Base-by-base conservation (phyloP, 805 yeast genomes). In the Kodamaea kakaduensis region DNA sequence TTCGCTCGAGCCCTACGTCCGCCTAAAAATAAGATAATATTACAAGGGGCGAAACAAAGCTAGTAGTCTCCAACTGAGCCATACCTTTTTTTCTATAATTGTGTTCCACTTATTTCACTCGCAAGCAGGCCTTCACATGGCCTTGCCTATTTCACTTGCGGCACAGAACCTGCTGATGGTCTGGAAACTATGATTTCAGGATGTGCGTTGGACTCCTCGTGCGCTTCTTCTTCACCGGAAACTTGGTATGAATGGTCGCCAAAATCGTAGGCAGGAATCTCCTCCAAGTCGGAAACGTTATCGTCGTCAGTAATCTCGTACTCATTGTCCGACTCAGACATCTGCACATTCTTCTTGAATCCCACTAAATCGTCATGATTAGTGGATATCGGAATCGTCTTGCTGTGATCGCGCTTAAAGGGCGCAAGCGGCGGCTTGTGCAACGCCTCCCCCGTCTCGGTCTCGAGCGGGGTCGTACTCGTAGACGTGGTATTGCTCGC, bases 281-380 rank as follows among this genome's bases (percentile, higher is more conserved):
- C 45, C 19, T 42, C 46, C 38, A 43, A 37, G 29, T 43, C 47
- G 9, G 47, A 43, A 10, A 33, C 37, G 18, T 40, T 41, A 17
- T 45, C 58, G 27, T 48, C 55, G 39, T 59, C 64, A 14, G 58
- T 49, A 10, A 54, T 43, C 25, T 51, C 61, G 34, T 59, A 64
- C 32, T 64, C 67, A 20, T 64, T 59, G 37, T 64, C 71, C n/a
- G 68, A 65, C 18, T 71, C 71, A 6, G 39, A 28, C 14, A 76
- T 67, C 26, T 71, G 45, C 0, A 76, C 67, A 34, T 67, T 24
- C n/a, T 34, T 57, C 62, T 60, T 54, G 57, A 54, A 46, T 51
- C 69, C 67, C 8, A 59, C 54, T 37, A 63, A 45, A 44, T 69
- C 71, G 16, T 57, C 56, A 37, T 61, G 63, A 22, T 56, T 52